Conservation (phyloP, 805 yeast species). For the Diddensiella caesifluorescens region DNA sequence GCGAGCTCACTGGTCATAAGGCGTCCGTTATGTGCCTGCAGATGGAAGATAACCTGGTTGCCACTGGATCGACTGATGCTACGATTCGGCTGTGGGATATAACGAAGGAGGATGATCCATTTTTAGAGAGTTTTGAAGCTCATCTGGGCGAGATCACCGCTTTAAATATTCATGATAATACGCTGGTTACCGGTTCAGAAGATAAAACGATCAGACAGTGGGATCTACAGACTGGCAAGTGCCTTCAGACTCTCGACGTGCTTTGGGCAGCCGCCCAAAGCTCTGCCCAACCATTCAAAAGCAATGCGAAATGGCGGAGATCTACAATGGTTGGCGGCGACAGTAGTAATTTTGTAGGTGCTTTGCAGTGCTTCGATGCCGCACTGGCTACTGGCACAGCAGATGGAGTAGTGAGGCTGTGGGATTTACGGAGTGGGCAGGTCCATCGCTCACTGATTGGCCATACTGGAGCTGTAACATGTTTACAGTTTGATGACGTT, state of each 20-base stretch:
- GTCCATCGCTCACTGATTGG: slow-evolving; percentile 58
- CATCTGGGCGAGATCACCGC: slow-evolving; percentile 67
- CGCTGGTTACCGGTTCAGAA: slow-evolving; percentile 63
- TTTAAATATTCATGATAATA: slow-evolving; percentile 46
- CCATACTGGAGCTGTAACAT: slow-evolving; percentile 63
- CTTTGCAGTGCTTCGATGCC: slow-evolving; percentile 66
- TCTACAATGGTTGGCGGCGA: slow-evolving; percentile 7
- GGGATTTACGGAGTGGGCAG: slow-evolving; percentile 72
- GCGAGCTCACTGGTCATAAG: slow-evolving; percentile 54
- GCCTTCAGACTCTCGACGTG: slow-evolving; percentile 66
- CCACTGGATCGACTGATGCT: slow-evolving; percentile 61
- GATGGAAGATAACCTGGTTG: slow-evolving; percentile 45
- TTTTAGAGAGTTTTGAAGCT: slow-evolving; percentile 50
- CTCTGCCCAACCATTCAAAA: slow-evolving; percentile 8
- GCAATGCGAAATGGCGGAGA: slow-evolving; percentile 10
- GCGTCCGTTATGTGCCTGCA: slow-evolving; percentile 58
- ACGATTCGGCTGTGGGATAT: slow-evolving; percentile 54
- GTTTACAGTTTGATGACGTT: slow-evolving; percentile 62
- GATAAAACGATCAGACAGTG: slow-evolving; percentile 72
- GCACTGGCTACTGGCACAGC: slow-evolving; percentile 76
- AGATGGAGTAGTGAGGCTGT: slow-evolving; percentile 67
- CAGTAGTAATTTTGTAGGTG: slow-evolving; percentile 43
- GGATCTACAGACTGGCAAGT: slow-evolving; percentile 62
- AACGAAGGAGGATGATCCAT: slow-evolving; percentile 27
- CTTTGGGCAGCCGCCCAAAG: slow-evolving; percentile 48